These are phyloP conservation scores for Liriodendron chinense DNA, from an alignment of 164 flowering plant genomes.

Conservation along the genomic window DNA sequence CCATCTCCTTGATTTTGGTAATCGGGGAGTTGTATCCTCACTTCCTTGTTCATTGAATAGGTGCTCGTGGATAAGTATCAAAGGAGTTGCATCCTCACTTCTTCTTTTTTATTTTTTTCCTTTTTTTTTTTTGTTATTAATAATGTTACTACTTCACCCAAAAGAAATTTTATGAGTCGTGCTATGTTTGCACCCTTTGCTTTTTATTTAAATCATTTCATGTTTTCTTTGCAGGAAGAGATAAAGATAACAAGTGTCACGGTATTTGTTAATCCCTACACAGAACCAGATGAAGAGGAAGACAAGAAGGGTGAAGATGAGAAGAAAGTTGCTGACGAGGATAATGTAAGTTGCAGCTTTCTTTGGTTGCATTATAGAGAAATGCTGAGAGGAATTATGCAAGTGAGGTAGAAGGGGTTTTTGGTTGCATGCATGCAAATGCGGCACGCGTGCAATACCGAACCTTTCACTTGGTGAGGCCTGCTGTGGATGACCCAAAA, in stretches of 20 bases:
- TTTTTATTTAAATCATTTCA: neutral
- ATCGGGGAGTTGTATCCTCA: no score
- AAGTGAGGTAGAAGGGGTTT: no score
- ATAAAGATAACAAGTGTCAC: slow-evolving; percentile 72
- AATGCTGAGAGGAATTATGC: neutral
- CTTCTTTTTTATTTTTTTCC: neutral
- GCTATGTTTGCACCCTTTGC: neutral
- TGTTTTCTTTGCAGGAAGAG: slow-evolving; percentile 65
- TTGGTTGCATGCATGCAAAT: neutral
- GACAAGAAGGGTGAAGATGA: slow-evolving; percentile 50
- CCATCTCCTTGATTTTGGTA: no score
- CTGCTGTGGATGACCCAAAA: neutral
- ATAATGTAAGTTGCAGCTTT: slow-evolving; percentile 45
- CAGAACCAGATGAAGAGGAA: slow-evolving; percentile 82
- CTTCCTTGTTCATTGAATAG: no score
- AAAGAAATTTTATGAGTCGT: no score
- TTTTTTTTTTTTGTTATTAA: no score
- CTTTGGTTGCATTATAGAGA: neutral
- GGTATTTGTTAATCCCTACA: slow-evolving; percentile 83
- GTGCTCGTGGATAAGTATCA: no score
- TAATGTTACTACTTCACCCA: no score
- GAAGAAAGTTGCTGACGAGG: slow-evolving; percentile 46
- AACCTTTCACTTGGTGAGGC: neutral
- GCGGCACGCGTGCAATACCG: neutral
- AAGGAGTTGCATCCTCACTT: no score